Evolutionary conservation across 139 green algal species (phyloP).

Genomic region (Zygnema circumcarinatum): DNA sequence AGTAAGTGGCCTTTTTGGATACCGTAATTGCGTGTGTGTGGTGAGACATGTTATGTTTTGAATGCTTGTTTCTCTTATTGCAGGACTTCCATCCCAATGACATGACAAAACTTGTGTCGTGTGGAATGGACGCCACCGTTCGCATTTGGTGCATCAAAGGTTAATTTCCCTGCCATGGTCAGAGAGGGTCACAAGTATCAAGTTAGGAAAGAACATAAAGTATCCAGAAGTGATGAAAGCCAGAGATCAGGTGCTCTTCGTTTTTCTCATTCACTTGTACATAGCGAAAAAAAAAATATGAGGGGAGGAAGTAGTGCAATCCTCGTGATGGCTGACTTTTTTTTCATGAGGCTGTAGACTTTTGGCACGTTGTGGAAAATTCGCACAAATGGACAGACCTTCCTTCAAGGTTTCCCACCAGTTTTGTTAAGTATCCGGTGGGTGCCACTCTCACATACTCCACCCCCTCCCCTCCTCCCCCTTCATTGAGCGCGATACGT

Average conservation of each 20-base stretch:
- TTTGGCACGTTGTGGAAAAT: slow-evolving; percentile 20
- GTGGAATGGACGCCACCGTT: slow-evolving; percentile 64
- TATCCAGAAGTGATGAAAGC: too few species aligned
- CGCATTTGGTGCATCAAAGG: slow-evolving; percentile 60
- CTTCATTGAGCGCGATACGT: neutral
- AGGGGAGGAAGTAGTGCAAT: too few species aligned
- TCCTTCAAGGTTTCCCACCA: slow-evolving; percentile 22
- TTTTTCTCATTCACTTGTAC: too few species aligned
- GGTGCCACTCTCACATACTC: neutral
- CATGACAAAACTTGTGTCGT: slow-evolving; percentile 45
- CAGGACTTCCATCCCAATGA: slow-evolving; percentile 60
- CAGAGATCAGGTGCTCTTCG: too few species aligned
- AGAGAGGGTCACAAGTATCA: too few species aligned
- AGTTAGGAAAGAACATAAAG: too few species aligned
- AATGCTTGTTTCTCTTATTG: neutral
- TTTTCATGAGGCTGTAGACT: slow-evolving; percentile 19
- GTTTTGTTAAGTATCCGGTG: slow-evolving; percentile 24
- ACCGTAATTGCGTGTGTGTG: too few species aligned
- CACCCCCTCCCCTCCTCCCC: neutral
- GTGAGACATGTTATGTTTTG: too few species aligned
- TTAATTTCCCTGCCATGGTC: too few species aligned
- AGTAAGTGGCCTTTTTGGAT: too few species aligned
- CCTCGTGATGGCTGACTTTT: neutral
- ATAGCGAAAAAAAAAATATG: too few species aligned
- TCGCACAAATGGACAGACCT: slow-evolving; percentile 23